Conservation (phyloP, 768 basidiomycete genomes). For the Pleurotus giganteus region DNA sequence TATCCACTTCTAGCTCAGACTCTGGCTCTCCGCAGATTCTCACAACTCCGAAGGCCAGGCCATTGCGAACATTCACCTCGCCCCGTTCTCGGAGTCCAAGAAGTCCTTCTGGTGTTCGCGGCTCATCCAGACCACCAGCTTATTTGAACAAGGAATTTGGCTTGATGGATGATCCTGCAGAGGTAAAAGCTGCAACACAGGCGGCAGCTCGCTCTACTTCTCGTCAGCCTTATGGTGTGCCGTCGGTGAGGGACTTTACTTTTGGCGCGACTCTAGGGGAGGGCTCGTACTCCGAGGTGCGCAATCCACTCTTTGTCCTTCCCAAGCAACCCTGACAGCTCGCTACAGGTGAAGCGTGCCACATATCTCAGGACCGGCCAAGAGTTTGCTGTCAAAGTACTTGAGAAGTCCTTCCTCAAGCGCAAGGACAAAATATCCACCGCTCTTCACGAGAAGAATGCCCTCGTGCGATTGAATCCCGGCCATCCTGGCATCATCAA, state of each 20-base stretch:
- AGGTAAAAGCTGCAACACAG: conserved; percentile 14
- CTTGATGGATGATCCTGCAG: conserved; percentile 27
- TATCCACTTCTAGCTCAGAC: conserved; percentile 62
- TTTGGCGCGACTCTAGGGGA: conserved; percentile 76
- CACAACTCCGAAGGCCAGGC: conserved; percentile 47
- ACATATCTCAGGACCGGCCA: conserved; percentile 54
- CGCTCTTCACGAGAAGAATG: conserved; percentile 79
- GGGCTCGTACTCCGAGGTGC: conserved; percentile 79
- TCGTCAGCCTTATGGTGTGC: conserved; percentile 37
- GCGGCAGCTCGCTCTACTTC: conserved; percentile 34
- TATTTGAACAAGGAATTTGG: conserved; percentile 63
- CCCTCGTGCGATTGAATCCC: conserved; percentile 67
- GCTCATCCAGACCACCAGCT: conserved; percentile 44
- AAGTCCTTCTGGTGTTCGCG: conserved; percentile 28
- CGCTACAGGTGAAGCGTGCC: conserved; percentile 54
- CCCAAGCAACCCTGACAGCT: conserved; percentile 6
- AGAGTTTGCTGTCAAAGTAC: conserved; percentile 74
- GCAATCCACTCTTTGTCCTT: conserved; percentile 21
- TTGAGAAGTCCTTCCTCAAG: conserved; percentile 81
- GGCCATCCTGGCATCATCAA: conserved; percentile 82
- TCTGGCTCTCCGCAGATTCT: conserved; percentile 41
- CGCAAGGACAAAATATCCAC: conserved; percentile 76
- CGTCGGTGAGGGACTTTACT: conserved; percentile 62
- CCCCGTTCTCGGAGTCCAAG: conserved; percentile 57
- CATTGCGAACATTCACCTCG: conserved; percentile 63